Evolutionary conservation across 139 green algal species (phyloP).

Genomic region (Coccomyxa sp.): DNA sequence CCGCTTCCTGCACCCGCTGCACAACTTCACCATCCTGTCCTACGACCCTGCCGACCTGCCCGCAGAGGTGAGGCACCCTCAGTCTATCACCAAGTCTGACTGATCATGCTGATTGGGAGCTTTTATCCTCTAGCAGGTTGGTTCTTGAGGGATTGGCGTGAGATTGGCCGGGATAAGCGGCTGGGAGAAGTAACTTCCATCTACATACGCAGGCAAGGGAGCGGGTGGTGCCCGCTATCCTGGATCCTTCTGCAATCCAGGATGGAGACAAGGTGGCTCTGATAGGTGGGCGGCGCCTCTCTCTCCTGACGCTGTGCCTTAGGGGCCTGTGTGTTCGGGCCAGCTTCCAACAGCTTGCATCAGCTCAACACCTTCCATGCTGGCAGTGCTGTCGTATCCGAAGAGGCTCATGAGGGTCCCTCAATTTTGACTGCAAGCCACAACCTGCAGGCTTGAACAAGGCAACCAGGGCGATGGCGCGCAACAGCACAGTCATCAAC

Average conservation of each 20-base stretch:
- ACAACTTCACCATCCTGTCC: slow-evolving; percentile 80
- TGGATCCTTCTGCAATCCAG: not conserved
- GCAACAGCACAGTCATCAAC: slow-evolving; percentile 69
- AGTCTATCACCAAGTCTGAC: too few species aligned
- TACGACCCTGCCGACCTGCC: slow-evolving; percentile 63
- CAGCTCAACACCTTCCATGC: not conserved
- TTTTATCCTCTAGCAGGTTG: too few species aligned
- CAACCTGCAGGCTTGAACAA: slow-evolving; percentile 67
- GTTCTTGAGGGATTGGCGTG: too few species aligned
- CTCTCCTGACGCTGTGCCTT: too few species aligned
- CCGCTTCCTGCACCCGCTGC: slow-evolving; percentile 78
- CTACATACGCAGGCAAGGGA: not conserved
- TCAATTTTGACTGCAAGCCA: slow-evolving; percentile 60
- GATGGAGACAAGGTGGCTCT: not conserved
- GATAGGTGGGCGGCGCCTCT: not conserved
- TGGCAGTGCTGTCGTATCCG: not conserved
- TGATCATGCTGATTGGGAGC: too few species aligned
- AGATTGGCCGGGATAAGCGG: too few species aligned
- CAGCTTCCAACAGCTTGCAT: not conserved
- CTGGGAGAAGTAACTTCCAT: too few species aligned
- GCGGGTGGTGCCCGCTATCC: not conserved
- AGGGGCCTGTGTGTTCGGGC: too few species aligned
- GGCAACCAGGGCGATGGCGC: slow-evolving; percentile 65
- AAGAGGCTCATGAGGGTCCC: too few species aligned
- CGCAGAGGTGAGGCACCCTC: slow-evolving; percentile 27